phyloP scores from a whole-genome alignment of 257 asterid genomes.

The Penstemon newberryi region DNA sequence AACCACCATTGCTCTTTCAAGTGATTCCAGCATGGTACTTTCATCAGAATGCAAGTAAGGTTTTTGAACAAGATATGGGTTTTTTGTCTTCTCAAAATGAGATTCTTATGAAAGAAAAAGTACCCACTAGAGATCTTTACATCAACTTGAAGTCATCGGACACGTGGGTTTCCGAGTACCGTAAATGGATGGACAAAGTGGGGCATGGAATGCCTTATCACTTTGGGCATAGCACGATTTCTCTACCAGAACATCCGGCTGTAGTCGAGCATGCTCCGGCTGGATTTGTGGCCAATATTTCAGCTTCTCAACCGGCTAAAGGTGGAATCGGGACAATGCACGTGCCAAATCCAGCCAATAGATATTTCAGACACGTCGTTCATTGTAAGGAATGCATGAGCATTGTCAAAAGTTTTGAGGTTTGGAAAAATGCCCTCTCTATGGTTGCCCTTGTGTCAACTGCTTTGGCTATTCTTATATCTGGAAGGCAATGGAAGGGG shows the following conservation, averaged over 20 bases:
- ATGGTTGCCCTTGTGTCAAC: conserved; percentile 59
- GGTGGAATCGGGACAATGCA: conserved; percentile 78
- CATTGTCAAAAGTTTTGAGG: conserved; percentile 45
- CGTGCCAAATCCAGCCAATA: conserved; percentile 70
- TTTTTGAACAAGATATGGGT: conserved; percentile 98
- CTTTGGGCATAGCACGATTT: conserved; percentile 73
- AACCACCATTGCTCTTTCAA: conserved; percentile 46
- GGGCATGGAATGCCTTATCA: conserved; percentile 95
- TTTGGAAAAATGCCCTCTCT: conserved; percentile 68
- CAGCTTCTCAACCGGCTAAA: conserved; percentile 89
- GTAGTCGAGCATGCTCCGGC: conserved; percentile 97
- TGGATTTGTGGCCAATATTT: conserved; percentile 70
- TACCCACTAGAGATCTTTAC: conserved; percentile 76
- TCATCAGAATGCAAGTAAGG: conserved; percentile 88
- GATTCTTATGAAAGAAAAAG: conserved; percentile 70
- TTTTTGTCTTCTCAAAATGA: conserved; percentile 94
- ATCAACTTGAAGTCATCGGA: conserved; percentile 80
- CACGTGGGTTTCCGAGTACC: conserved; percentile 79
- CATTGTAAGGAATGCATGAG: conserved; percentile 72
- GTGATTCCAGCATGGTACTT: conserved; percentile 72
- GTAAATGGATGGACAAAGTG: conserved; percentile 96
- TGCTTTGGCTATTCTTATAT: conserved; percentile 67
- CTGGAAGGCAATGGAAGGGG: conserved; percentile 85
- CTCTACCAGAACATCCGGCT: conserved; percentile 65
- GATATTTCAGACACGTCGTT: conserved; percentile 77